phyloP scores from a whole-genome alignment of 2,329 filamentous ascomycete genomes.

The Paracamarosporium sp. region DNA sequence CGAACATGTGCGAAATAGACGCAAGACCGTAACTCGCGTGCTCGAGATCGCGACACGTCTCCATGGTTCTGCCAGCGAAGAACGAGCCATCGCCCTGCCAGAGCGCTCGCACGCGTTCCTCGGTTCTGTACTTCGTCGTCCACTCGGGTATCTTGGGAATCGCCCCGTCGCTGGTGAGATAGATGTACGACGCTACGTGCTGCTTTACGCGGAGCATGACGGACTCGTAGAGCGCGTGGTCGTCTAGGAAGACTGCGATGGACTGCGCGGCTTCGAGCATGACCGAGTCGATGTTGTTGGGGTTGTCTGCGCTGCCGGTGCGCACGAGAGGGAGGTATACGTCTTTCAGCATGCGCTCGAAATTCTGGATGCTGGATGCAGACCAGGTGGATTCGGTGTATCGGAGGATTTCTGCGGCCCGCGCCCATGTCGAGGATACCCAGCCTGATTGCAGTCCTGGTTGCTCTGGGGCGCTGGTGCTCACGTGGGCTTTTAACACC shows the following conservation, averaged over 20 bases:
- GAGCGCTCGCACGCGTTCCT: neutral
- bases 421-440: neutral
- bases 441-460: slow-evolving; percentile 1
- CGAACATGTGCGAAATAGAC: slow-evolving; percentile 1
- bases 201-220: slow-evolving; percentile 1
- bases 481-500: neutral
- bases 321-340: slow-evolving; percentile 1
- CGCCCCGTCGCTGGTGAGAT: neutral
- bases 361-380: neutral
- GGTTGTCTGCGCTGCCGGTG: neutral
- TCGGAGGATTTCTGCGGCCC: neutral
- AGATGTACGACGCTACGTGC: slow-evolving; percentile 2
- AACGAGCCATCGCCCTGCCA: neutral
- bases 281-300: neutral
- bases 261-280: neutral
- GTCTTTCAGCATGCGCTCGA: neutral
- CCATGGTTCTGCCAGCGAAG: slow-evolving; percentile 1
- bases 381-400: neutral
- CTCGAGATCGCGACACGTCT: slow-evolving; percentile 4
- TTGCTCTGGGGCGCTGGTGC: slow-evolving; percentile 1
- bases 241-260: slow-evolving; percentile 2
- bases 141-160: slow-evolving; percentile 2
- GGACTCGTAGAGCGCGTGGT: neutral
- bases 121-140: slow-evolving; percentile 1
- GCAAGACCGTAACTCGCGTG: slow-evolving; percentile 1